Percentiles rank a stretch among this genome's conserved stretches.
These are phyloP conservation scores for Euphorbia schlechtendalii DNA, from an alignment of 441 rosid species.

Conservation along the genomic window DNA sequence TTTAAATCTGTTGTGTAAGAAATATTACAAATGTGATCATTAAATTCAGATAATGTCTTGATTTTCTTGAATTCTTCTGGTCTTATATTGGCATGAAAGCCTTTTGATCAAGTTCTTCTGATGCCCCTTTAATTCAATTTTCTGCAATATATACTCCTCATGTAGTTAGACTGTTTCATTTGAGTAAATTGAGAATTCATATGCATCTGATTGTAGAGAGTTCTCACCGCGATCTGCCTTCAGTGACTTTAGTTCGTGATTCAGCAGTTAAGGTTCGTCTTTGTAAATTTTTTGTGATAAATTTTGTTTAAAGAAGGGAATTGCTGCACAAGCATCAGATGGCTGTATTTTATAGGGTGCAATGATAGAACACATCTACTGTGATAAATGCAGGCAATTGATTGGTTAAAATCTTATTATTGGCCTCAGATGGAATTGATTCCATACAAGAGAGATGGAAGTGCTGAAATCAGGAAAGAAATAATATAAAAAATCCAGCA, in stretches of 20 bases:
- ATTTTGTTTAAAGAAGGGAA: too few species aligned
- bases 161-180: too few species aligned
- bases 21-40: neutral
- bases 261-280: too few species aligned
- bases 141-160: neutral
- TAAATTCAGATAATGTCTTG: neutral
- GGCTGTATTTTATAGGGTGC: neutral
- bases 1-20: neutral
- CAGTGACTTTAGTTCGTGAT: too few species aligned
- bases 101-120: neutral
- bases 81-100: neutral
- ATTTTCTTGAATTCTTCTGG: neutral
- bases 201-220: too few species aligned
- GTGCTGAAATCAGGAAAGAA: conserved; percentile 45
- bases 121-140: neutral
- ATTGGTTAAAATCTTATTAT: conserved; percentile 76
- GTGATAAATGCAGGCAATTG: conserved; percentile 56
- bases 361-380: conserved; percentile 9
- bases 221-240: too few species aligned
- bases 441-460: conserved; percentile 46
- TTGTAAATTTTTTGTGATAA: too few species aligned
- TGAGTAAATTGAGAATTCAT: conserved; percentile 8
- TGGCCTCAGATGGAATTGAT: conserved; percentile 67
- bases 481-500: conserved; percentile 54
- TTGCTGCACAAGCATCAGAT: neutral